Evolutionary conservation across 768 basidiomycete genomes (phyloP).

Genomic region (Mycena sanguinolenta): DNA sequence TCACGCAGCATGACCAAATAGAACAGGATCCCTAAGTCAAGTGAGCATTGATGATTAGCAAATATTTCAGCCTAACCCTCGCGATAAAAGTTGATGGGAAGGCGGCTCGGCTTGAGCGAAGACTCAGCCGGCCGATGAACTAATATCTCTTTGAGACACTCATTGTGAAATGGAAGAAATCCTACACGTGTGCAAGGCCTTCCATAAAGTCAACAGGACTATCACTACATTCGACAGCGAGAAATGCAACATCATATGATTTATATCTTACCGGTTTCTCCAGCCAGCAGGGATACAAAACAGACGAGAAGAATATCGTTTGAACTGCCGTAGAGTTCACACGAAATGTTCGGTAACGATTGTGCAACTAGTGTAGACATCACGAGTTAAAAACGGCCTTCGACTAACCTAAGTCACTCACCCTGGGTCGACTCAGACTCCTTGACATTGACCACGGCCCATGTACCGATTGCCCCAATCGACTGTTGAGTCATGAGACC

Average conservation of each 20-base stretch:
- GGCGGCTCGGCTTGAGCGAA: not conserved
- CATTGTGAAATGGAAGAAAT: not conserved
- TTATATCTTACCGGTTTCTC: slow-evolving; percentile 18
- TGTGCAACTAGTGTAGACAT: not conserved
- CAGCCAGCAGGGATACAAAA: too few species aligned
- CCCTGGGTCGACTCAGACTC: not conserved
- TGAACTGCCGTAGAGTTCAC: slow-evolving; percentile 6
- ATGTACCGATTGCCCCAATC: not conserved
- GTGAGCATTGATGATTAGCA: not conserved
- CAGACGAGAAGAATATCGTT: slow-evolving; percentile 10
- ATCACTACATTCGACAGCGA: not conserved
- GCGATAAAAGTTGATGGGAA: slow-evolving; percentile 22
- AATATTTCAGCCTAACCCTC: slow-evolving; percentile 8
- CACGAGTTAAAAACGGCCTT: too few species aligned
- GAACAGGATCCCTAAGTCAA: slow-evolving; percentile 10
- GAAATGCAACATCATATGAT: not conserved
- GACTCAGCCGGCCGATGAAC: not conserved
- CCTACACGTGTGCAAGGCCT: slow-evolving; percentile 9
- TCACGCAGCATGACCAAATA: slow-evolving; percentile 26
- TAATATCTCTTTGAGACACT: not conserved
- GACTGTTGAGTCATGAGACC: not conserved
- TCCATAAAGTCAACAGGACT: slow-evolving; percentile 23
- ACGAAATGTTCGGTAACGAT: not conserved
- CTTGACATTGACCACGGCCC: too few species aligned
- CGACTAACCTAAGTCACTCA: not conserved